Evolutionary conservation across 2,329 filamentous ascomycete species (phyloP).

Genomic region (Ascochyta pisi): DNA sequence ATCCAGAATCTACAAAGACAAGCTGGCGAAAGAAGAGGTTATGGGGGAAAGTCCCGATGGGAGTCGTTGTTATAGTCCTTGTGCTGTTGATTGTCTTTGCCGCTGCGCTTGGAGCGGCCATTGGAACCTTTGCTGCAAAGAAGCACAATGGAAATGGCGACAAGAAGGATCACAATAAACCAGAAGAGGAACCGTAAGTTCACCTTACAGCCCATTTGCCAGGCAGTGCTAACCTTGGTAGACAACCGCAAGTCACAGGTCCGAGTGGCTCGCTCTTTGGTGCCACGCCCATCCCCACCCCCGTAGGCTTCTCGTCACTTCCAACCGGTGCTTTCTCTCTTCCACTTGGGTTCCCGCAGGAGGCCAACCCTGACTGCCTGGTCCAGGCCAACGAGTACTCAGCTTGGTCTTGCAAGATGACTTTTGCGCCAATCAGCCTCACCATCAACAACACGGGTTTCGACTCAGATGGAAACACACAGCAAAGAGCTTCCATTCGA

Average conservation of each 20-base stretch:
- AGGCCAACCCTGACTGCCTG: slow-evolving; percentile 59
- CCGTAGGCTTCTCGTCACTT: slow-evolving; percentile 53
- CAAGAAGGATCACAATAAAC: slow-evolving; percentile 20
- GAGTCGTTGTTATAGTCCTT: slow-evolving; percentile 56
- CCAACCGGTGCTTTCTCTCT: slow-evolving; percentile 60
- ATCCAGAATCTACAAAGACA: slow-evolving; percentile 2
- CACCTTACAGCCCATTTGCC: neutral
- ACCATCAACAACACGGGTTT: slow-evolving; percentile 32
- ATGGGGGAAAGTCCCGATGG: slow-evolving; percentile 60
- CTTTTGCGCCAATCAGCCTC: slow-evolving; percentile 43
- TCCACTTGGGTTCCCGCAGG: slow-evolving; percentile 55
- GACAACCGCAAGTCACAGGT: slow-evolving; percentile 54
- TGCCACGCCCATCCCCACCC: slow-evolving; percentile 58
- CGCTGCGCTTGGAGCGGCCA: slow-evolving; percentile 59
- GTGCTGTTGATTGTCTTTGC: slow-evolving; percentile 56
- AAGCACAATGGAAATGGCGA: slow-evolving; percentile 29
- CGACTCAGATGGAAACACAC: slow-evolving; percentile 10
- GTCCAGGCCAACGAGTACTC: slow-evolving; percentile 52
- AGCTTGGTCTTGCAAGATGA: slow-evolving; percentile 60
- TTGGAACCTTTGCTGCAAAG: slow-evolving; percentile 61
- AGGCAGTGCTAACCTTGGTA: slow-evolving; percentile 28
- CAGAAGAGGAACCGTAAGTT: slow-evolving; percentile 42
- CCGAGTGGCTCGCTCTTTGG: slow-evolving; percentile 57
- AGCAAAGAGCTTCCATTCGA: slow-evolving; percentile 32
- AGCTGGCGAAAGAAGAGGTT: slow-evolving; percentile 52